Evolutionary conservation across 768 basidiomycete genomes (phyloP).

Genomic region (Sarcodon aspratus): DNA sequence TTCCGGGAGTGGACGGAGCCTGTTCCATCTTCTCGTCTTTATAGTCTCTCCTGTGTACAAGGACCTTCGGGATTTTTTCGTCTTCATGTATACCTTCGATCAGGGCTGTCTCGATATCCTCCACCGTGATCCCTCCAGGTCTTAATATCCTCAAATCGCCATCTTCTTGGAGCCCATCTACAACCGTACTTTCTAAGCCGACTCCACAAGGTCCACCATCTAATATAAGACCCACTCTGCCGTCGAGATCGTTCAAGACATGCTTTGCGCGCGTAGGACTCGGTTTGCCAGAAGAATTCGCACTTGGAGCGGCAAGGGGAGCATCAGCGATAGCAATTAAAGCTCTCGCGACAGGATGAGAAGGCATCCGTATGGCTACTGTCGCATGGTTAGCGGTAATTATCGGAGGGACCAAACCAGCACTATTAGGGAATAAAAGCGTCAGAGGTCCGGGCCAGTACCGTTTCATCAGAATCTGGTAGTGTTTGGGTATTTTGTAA

Average conservation of each 20-base stretch:
- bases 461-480: constrained; percentile 60
- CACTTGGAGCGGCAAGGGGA: constrained; percentile 90
- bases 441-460: constrained; percentile 98
- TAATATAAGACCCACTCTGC: constrained; percentile 66
- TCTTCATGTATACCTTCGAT: constrained; percentile 24
- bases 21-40: constrained; percentile 54
- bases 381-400: constrained; percentile 74
- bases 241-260: constrained; percentile 67
- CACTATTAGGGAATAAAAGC: constrained; percentile 74
- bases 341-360: constrained; percentile 85
- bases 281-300: constrained; percentile 90
- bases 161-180: constrained; percentile 73
- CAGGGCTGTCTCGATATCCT: constrained; percentile 64
- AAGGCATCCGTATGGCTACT: constrained; percentile 89
- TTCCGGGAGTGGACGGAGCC: constrained; percentile 90
- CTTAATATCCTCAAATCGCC: constrained; percentile 74
- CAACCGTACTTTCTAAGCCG: constrained; percentile 92
- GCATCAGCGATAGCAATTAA: constrained; percentile 64
- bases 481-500: constrained; percentile 52
- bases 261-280: constrained; percentile 87
- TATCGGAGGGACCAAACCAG: constrained; percentile 49
- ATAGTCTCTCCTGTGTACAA: constrained; percentile 77
- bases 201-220: constrained; percentile 90
- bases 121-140: constrained; percentile 88
- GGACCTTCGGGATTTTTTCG: constrained; percentile 37